A percentile compares a stretch with the other conserved stretches of the same genome.
These are phyloP conservation scores for Cladosporium velox DNA, from an alignment of 2,329 filamentous ascomycete genomes.

Conservation along the genomic window DNA sequence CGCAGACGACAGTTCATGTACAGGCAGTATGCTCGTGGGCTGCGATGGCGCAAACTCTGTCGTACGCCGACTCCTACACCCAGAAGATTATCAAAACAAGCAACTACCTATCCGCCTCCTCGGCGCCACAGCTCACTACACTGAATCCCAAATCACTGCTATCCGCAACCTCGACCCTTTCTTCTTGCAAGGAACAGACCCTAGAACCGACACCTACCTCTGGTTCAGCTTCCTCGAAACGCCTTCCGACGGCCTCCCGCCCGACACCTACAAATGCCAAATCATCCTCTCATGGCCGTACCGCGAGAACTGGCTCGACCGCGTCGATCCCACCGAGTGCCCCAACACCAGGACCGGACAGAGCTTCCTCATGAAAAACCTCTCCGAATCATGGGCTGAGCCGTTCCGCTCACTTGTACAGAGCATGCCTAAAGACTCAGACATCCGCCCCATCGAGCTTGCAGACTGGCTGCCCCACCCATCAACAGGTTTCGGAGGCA, in stretches of 20 bases:
- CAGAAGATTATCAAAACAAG: constrained; percentile 24
- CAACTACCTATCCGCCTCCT: constrained; percentile 48
- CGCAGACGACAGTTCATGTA: constrained; percentile 59
- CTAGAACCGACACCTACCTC: constrained; percentile 53
- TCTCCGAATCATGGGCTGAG: constrained; percentile 24
- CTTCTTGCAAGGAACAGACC: constrained; percentile 58
- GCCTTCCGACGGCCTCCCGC: constrained; percentile 41
- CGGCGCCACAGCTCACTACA: constrained; percentile 49
- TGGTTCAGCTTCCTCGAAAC: constrained; percentile 58
- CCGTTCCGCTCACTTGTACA: constrained; percentile 26
- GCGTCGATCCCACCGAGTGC: constrained; percentile 38
- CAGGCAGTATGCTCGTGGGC: constrained; percentile 78
- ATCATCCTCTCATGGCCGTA: constrained; percentile 55
- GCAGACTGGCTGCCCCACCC: constrained; percentile 22
- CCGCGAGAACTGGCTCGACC: constrained; percentile 28
- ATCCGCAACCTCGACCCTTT: constrained; percentile 54
- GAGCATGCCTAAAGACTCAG: constrained; percentile 22
- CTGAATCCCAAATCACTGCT: constrained; percentile 44
- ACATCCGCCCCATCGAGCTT: constrained; percentile 25
- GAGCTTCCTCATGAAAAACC: constrained; percentile 25
- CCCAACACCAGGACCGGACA: constrained; percentile 41
- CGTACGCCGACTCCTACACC: constrained; percentile 11
- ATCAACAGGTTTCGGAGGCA: constrained; percentile 21
- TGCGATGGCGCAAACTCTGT: constrained; percentile 39
- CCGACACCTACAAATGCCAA: constrained; percentile 23